These are phyloP conservation scores for Tritrichomonas musculus DNA, from an alignment of 208 protist genomes.

Conservation along the genomic window DNA sequence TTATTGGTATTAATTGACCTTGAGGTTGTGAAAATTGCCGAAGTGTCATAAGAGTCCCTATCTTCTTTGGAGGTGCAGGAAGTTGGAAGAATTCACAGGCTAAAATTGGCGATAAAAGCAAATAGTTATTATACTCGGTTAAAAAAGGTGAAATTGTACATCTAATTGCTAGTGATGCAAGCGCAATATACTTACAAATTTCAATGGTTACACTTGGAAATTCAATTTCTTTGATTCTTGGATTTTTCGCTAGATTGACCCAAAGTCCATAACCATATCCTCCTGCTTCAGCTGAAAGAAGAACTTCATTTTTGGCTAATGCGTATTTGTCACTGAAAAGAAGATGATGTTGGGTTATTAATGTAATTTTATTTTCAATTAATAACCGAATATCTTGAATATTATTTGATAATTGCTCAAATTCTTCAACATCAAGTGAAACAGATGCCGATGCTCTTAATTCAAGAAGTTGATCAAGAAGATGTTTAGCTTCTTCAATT, in stretches of 20 bases:
- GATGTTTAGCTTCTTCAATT: background rate
- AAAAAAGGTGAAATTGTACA: background rate
- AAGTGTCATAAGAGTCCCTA: background rate
- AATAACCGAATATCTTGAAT: background rate
- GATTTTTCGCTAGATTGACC: conserved; percentile 24
- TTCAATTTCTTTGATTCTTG: conserved; percentile 1
- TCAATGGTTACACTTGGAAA: background rate
- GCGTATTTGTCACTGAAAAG: conserved; percentile 28
- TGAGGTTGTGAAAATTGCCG: background rate
- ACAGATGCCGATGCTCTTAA: background rate
- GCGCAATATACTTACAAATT: background rate
- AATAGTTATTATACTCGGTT: background rate
- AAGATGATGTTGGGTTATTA: background rate
- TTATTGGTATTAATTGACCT: background rate
- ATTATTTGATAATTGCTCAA: background rate
- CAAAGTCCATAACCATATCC: background rate
- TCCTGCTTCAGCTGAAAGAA: background rate
- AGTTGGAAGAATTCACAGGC: conserved; percentile 31
- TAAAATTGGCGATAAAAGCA: background rate
- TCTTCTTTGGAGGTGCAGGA: background rate
- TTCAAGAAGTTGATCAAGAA: background rate
- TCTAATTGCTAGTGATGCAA: background rate
- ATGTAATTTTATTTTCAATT: background rate
- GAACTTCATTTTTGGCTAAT: background rate
- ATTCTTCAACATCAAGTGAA: background rate